These are phyloP conservation scores for Mycena indigotica DNA, from an alignment of 768 basidiomycete species.

Conservation along the genomic window DNA sequence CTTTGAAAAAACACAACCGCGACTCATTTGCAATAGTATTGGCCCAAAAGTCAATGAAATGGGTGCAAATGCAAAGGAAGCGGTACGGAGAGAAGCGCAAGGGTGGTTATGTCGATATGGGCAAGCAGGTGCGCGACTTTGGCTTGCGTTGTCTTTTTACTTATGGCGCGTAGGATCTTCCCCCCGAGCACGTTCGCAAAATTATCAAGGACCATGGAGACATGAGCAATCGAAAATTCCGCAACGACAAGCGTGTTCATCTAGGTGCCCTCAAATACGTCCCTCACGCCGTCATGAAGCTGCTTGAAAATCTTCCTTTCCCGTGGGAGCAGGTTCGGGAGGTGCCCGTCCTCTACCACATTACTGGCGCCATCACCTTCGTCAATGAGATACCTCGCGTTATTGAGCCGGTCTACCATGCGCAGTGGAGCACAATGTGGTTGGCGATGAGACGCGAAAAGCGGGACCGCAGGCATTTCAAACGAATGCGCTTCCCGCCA, in stretches of 20 bases:
- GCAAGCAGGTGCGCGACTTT: conserved; percentile 74
- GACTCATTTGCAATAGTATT: conserved; percentile 48
- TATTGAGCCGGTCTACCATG: conserved; percentile 97
- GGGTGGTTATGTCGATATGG: conserved; percentile 89
- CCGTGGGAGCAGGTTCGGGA: conserved; percentile 99
- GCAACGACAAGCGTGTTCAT: conserved; percentile 99
- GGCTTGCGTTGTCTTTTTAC: conserved; percentile 24
- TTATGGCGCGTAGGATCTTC: conserved; percentile 67
- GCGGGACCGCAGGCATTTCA: conserved; percentile 97
- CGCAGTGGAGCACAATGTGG: conserved; percentile 99
- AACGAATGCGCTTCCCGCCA: conserved; percentile 99
- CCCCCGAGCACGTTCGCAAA: conserved; percentile 97
- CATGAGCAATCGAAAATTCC: conserved; percentile 99
- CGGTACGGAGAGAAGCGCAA: conserved; percentile 90
- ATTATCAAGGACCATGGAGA: conserved; percentile 99
- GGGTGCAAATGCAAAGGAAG: conserved; percentile 91
- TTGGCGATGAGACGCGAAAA: conserved; percentile 98
- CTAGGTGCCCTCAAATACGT: conserved; percentile 98
- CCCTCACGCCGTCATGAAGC: conserved; percentile 98
- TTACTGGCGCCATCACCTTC: conserved; percentile 99
- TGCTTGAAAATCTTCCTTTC: conserved; percentile 96
- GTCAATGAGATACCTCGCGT: conserved; percentile 98
- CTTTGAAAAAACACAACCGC: neutral
- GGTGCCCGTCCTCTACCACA: conserved; percentile 97
- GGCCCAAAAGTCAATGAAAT: conserved; percentile 93